Percentiles rank a stretch among this genome's conserved stretches.
Conservation (phyloP, 805 yeast species). For the Starmerella asiatica region DNA sequence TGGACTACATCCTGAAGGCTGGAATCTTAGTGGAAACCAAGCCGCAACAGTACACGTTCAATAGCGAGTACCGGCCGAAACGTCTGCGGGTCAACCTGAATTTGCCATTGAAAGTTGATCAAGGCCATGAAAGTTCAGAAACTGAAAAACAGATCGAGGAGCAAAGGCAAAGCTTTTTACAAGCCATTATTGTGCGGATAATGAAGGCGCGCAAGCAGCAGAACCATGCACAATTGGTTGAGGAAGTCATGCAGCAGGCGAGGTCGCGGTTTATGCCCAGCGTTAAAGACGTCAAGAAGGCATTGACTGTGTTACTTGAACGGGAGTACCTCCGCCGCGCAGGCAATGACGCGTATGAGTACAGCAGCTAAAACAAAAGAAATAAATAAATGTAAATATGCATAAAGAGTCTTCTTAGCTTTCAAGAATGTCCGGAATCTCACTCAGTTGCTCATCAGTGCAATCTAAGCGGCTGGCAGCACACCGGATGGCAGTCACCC, state of each 20-base stretch:
- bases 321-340: slow-evolving; percentile 72
- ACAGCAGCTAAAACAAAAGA: slow-evolving; percentile 23
- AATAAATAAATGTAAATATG: not conserved
- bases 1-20: slow-evolving; percentile 66
- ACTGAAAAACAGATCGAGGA: slow-evolving; percentile 72
- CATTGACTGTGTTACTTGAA: slow-evolving; percentile 73
- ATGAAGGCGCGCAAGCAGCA: slow-evolving; percentile 85
- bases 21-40: slow-evolving; percentile 60
- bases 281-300: slow-evolving; percentile 72
- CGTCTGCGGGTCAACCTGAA: slow-evolving; percentile 69
- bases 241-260: slow-evolving; percentile 79
- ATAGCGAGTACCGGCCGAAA: slow-evolving; percentile 71
- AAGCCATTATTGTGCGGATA: slow-evolving; percentile 89
- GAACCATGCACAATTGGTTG: slow-evolving; percentile 66
- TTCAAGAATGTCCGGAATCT: too few species aligned
- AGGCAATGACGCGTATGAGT: slow-evolving; percentile 67
- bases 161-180: slow-evolving; percentile 69
- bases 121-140: slow-evolving; percentile 56
- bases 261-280: slow-evolving; percentile 72
- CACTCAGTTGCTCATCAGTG: slow-evolving; percentile 4
- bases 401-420: not conserved
- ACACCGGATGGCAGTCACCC: slow-evolving; percentile 43
- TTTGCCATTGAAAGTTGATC: slow-evolving; percentile 43
- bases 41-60: slow-evolving; percentile 47
- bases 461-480: slow-evolving; percentile 24